Percentiles rank a stretch among this genome's conserved stretches.
These are phyloP conservation scores for Amyloporia xantha DNA, from an alignment of 768 basidiomycete species.

Conservation along the genomic window DNA sequence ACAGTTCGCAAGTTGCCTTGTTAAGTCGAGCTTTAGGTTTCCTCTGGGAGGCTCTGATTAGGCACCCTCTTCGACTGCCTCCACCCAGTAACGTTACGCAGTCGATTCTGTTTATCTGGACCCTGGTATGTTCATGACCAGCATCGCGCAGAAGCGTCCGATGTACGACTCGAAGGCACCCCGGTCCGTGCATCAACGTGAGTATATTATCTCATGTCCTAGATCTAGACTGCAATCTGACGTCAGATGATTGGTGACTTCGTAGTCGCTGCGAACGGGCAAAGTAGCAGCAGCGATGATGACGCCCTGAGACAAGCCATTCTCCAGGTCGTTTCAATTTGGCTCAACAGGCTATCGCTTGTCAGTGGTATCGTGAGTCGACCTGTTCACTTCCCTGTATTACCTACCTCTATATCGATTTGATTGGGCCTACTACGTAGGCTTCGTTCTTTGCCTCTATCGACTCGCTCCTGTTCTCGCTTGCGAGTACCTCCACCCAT, in stretches of 20 bases:
- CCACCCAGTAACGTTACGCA: too few species aligned
- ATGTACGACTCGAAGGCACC: background rate
- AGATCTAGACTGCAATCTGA: background rate
- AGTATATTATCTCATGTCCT: background rate
- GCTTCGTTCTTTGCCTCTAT: conserved; percentile 59
- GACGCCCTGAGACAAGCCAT: conserved; percentile 10
- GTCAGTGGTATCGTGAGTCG: conserved; percentile 49
- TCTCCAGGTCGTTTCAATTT: conserved; percentile 39
- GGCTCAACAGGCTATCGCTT: conserved; percentile 55
- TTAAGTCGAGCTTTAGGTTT: too few species aligned
- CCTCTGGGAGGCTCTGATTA: background rate
- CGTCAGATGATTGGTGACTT: background rate
- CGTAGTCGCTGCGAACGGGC: background rate
- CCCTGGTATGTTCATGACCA: background rate
- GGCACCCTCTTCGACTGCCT: too few species aligned
- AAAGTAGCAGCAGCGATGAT: background rate
- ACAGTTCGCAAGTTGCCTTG: too few species aligned
- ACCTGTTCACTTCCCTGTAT: too few species aligned
- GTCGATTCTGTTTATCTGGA: too few species aligned
- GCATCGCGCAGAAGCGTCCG: background rate
- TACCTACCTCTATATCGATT: background rate
- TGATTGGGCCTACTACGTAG: conserved; percentile 22
- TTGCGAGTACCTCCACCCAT: conserved; percentile 9
- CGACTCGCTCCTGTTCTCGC: conserved; percentile 43
- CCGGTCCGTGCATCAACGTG: background rate